Conservation (phyloP, 2,329 filamentous ascomycete species). For the Dothiorella sarmentorum region DNA sequence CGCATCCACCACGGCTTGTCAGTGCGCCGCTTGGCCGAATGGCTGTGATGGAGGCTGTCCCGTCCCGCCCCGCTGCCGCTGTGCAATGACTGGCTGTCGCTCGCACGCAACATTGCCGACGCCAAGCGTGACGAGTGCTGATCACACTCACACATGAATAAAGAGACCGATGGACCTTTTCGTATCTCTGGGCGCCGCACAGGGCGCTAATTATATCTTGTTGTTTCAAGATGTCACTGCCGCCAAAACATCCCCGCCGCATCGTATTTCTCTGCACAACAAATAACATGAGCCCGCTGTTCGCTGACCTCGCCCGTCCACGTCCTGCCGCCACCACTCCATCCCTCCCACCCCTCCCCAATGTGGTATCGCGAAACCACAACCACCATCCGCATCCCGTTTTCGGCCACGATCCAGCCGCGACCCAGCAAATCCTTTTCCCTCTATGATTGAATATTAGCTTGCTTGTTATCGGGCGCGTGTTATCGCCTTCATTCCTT, state of each 20-base stretch:
- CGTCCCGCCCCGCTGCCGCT: background rate
- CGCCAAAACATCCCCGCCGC: background rate
- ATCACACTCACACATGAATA: background rate
- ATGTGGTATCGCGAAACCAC: background rate
- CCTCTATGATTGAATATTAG: background rate
- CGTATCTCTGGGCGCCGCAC: background rate
- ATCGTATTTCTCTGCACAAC: background rate
- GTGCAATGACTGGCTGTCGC: background rate
- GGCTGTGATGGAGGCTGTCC: no score
- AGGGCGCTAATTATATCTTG: background rate
- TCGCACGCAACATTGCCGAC: background rate
- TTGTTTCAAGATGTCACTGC: constrained; percentile 1
- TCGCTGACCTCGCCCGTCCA: background rate
- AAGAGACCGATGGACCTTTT: no score
- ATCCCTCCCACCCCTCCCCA: background rate
- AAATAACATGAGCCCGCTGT: background rate
- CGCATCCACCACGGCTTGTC: background rate
- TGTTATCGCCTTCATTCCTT: background rate
- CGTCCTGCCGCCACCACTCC: background rate
- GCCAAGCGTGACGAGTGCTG: background rate
- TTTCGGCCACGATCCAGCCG: no score
- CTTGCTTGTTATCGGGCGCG: no score
- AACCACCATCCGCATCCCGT: background rate
- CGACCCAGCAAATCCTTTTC: no score
- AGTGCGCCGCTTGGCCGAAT: background rate